Percentiles rank a stretch among this genome's conserved stretches.
These are phyloP conservation scores for Mucor lusitanicus DNA, from an alignment of 371 early-diverging fungal species.

Conservation along the genomic window DNA sequence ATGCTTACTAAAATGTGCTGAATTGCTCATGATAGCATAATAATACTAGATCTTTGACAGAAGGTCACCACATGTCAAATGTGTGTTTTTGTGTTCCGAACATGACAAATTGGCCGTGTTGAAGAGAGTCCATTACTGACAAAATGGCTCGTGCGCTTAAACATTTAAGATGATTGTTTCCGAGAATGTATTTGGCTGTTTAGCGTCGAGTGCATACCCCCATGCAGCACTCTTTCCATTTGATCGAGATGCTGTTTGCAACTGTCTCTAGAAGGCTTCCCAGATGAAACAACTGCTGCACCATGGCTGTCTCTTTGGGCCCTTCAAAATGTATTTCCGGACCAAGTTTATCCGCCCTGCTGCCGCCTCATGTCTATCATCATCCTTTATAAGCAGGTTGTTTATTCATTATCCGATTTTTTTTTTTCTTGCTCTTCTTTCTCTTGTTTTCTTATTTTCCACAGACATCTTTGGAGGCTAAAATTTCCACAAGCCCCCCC, in stretches of 20 bases:
- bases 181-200: neutral
- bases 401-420: conserved; percentile 1
- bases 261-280: too few species aligned
- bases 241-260: too few species aligned
- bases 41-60: neutral
- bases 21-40: neutral
- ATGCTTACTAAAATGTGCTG: too few species aligned
- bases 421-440: neutral
- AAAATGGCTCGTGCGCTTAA: conserved; percentile 3
- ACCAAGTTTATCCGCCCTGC: neutral
- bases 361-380: neutral
- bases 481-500: neutral
- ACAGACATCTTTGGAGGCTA: neutral
- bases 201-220: neutral
- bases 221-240: neutral
- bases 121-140: neutral
- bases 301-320: neutral
- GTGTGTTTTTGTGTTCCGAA: neutral
- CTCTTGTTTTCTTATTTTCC: neutral
- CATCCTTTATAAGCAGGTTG: neutral
- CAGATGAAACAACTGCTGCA: neutral
- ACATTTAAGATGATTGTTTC: conserved; percentile 1
- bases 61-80: neutral
- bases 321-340: neutral
- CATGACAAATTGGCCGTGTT: neutral